These are phyloP conservation scores for Eragrostis tef DNA, from an alignment of 202 grass and related monocot genomes.

Conservation along the genomic window DNA sequence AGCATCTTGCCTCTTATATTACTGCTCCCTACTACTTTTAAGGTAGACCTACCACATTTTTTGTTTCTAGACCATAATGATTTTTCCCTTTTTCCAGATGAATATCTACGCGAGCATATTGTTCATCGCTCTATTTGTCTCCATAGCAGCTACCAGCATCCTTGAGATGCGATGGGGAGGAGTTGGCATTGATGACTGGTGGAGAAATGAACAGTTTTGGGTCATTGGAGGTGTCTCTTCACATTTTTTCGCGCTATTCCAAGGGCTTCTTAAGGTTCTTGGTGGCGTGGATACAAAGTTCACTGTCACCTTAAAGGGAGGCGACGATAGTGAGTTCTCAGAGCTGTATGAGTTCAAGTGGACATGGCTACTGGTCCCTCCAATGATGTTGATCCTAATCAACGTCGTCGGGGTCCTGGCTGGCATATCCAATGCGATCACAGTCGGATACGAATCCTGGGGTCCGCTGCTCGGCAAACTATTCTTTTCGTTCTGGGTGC, in stretches of 20 bases:
- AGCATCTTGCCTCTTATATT: constrained; percentile 57
- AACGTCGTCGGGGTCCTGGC: constrained; percentile 23
- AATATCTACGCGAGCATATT: constrained; percentile 45
- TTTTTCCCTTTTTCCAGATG: constrained; percentile 30
- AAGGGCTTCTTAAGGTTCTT: constrained; percentile 49
- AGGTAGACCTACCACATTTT: neutral
- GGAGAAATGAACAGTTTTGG: constrained; percentile 50
- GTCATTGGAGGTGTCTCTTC: constrained; percentile 43
- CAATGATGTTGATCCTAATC: constrained; percentile 32
- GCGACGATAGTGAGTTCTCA: neutral
- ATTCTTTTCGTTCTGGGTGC: constrained; percentile 60
- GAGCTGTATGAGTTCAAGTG: constrained; percentile 44
- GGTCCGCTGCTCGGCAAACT: constrained; percentile 55
- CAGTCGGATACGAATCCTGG: constrained; percentile 49
- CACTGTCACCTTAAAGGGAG: constrained; percentile 40
- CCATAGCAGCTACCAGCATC: constrained; percentile 47
- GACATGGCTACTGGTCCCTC: constrained; percentile 40
- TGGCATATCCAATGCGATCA: constrained; percentile 35
- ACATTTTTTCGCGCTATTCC: constrained; percentile 31
- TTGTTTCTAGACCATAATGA: constrained; percentile 16
- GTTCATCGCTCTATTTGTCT: constrained; percentile 49
- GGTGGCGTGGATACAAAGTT: constrained; percentile 38
- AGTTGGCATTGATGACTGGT: constrained; percentile 41
- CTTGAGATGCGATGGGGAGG: constrained; percentile 48
- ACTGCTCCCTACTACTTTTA: neutral